Conservation (phyloP, 345 rosid genomes). For the Melaleuca alternifolia region DNA sequence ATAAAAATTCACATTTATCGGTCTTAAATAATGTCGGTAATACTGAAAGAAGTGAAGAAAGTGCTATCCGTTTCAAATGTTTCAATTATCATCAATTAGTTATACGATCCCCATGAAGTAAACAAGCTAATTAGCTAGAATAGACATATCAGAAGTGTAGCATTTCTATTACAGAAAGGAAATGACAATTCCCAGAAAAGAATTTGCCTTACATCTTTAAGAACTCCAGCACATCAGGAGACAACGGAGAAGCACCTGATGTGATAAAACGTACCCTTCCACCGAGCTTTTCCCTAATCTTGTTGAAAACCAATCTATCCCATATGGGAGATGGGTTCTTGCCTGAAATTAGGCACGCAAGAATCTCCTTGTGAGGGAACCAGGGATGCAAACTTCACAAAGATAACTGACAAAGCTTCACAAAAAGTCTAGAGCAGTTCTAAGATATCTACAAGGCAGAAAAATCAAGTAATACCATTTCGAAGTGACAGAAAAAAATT, state of each 20-base stretch:
- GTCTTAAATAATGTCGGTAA: background rate
- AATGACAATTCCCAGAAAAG: background rate
- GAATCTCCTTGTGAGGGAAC: background rate
- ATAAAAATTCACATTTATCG: background rate
- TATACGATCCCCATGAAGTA: background rate
- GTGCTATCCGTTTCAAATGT: background rate
- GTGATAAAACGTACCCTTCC: conserved; percentile 75
- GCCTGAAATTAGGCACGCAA: conserved; percentile 25
- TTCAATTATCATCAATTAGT: background rate
- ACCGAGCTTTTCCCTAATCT: conserved; percentile 82
- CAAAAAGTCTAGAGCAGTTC: background rate
- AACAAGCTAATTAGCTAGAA: background rate
- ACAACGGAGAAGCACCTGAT: conserved; percentile 96
- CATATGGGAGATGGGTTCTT: conserved; percentile 91
- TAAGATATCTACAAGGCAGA: background rate
- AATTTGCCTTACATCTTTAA: conserved; percentile 63
- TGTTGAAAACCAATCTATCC: conserved; percentile 96
- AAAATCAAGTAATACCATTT: background rate
- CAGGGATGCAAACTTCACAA: background rate
- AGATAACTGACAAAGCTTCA: background rate
- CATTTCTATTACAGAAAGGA: background rate
- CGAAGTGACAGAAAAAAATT: background rate
- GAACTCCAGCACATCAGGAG: conserved; percentile 94
- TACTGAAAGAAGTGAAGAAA: background rate
- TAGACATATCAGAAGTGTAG: background rate